Evolutionary conservation across 129 eudicot species (phyloP), one percentile per base, ranked within the genome.

Genomic region (Pulicaria dysenterica): DNA sequence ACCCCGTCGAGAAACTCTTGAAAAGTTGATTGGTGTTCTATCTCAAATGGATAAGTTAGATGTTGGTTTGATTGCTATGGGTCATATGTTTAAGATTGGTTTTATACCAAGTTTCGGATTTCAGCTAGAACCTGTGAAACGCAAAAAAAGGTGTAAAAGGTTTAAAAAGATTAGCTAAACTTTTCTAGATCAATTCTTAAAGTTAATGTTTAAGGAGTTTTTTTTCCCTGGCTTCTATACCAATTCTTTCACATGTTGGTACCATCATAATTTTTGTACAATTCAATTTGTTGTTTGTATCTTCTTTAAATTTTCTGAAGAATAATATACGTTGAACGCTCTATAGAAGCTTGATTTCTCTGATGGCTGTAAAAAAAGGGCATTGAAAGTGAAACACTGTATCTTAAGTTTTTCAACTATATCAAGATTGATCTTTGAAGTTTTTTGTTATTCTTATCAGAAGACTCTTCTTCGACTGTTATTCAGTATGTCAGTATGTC

Each of bases 81-180:
- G 73, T 44, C 77, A 76, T 44, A 74, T 86, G 91, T 76, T 86
- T 59, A 77, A 57, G 69, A 8, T 80, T 17, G 92, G 95, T 5
- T 86, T 76, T 77, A 58, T 43, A 40, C 82, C 81, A 69, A 69
- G 71, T 81, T 55, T 44, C 64, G 6, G 57, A 69, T 72, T 24
- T 56, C 13, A 51, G 60, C 69, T 66, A 64, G 70, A 49, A 68
- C 50, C 79, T 57, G 56, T 46, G 72, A 69, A 49, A 16, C 2
- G 40, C 31, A 1, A 24, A 24, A 24, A 24, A 24, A 1, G 31
- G 31, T 24, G 2, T 24, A 24, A 24, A 24, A 24, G 54, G 47
- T 13, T n/a, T 73, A 61, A 68, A 58, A 42, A 10, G 69, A 9
- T 72, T 64, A 17, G 39, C 19, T 19, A 24, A 10, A 65, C 48